phyloP scores from a whole-genome alignment of 139 green algal genomes.

The Picochlorum sp. region DNA sequence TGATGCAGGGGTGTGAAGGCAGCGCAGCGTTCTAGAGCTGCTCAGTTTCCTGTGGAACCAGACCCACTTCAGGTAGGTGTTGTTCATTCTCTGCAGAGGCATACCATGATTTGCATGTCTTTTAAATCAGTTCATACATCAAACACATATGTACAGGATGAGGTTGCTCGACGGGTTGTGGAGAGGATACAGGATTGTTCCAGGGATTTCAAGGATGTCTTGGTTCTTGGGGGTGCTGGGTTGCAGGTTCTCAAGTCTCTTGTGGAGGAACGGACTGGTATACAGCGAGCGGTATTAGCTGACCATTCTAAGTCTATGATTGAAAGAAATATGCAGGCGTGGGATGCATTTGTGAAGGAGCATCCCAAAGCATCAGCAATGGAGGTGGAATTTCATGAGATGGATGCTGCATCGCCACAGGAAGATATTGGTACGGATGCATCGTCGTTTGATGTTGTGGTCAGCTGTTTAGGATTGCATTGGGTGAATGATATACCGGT shows the following conservation, averaged over 20 bases:
- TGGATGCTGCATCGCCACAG: background rate
- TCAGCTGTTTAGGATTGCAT: slow-evolving; percentile 66
- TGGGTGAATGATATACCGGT: slow-evolving; percentile 81
- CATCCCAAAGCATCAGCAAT: background rate
- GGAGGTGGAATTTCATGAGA: background rate
- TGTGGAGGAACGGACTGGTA: slow-evolving; percentile 32
- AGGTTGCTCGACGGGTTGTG: slow-evolving; percentile 59
- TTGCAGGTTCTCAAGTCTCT: slow-evolving; percentile 30
- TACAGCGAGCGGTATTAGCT: slow-evolving; percentile 40
- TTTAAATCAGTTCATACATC: no score
- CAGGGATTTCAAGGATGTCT: slow-evolving; percentile 42
- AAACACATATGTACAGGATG: slow-evolving; percentile 2
- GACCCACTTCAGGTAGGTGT: slow-evolving; percentile 28
- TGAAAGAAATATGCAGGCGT: slow-evolving; percentile 9
- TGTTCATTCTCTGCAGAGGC: background rate
- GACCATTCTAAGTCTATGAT: slow-evolving; percentile 54
- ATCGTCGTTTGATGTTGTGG: slow-evolving; percentile 37
- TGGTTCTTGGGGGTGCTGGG: slow-evolving; percentile 56
- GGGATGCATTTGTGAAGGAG: background rate
- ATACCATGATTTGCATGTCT: no score
- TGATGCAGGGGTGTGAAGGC: slow-evolving; percentile 41
- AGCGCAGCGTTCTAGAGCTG: slow-evolving; percentile 54
- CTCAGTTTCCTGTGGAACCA: slow-evolving; percentile 10
- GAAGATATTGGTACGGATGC: slow-evolving; percentile 38
- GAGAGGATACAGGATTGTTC: slow-evolving; percentile 75